Evolutionary conservation across 768 basidiomycete species (phyloP).

Genomic region (Lenzites betulinus): DNA sequence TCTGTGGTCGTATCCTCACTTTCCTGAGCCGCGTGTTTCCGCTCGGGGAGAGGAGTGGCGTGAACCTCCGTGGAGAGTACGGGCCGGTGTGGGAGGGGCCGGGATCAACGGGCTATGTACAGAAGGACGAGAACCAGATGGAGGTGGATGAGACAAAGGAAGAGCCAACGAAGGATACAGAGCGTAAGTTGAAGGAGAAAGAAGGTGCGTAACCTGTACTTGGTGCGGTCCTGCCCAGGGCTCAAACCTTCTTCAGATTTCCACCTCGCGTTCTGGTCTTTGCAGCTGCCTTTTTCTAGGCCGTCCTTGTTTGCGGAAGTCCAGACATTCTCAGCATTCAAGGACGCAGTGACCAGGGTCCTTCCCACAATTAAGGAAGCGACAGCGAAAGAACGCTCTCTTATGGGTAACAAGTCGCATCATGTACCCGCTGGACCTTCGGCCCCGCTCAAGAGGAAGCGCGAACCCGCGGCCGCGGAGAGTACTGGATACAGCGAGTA

Average conservation of each 20-base stretch:
- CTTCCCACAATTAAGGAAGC: slow-evolving; percentile 83
- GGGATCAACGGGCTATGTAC: slow-evolving; percentile 36
- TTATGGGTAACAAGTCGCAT: slow-evolving; percentile 72
- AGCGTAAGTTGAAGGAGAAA: slow-evolving; percentile 55
- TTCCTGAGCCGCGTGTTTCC: slow-evolving; percentile 87
- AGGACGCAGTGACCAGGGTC: slow-evolving; percentile 68
- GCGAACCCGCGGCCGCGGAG: slow-evolving; percentile 64
- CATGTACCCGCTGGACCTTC: slow-evolving; percentile 33
- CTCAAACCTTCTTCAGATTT: slow-evolving; percentile 50
- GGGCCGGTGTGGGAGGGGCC: slow-evolving; percentile 78
- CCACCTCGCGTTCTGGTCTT: slow-evolving; percentile 87
- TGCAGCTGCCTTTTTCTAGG: slow-evolving; percentile 83
- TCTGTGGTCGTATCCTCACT: slow-evolving; percentile 87
- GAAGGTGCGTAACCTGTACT: slow-evolving; percentile 45
- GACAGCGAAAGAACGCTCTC: slow-evolving; percentile 82
- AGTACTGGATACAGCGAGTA: slow-evolving; percentile 64
- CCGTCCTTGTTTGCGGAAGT: slow-evolving; percentile 68
- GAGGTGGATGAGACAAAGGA: slow-evolving; percentile 50
- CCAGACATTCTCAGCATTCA: slow-evolving; percentile 63
- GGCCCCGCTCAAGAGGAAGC: slow-evolving; percentile 31
- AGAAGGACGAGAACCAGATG: slow-evolving; percentile 31
- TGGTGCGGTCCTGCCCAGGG: background rate
- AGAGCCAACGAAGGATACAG: slow-evolving; percentile 20
- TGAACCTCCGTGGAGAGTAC: slow-evolving; percentile 88
- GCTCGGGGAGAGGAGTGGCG: slow-evolving; percentile 86